phyloP scores from a whole-genome alignment of 1,284 basidiomycete species.

The Inonotus obliquus region DNA sequence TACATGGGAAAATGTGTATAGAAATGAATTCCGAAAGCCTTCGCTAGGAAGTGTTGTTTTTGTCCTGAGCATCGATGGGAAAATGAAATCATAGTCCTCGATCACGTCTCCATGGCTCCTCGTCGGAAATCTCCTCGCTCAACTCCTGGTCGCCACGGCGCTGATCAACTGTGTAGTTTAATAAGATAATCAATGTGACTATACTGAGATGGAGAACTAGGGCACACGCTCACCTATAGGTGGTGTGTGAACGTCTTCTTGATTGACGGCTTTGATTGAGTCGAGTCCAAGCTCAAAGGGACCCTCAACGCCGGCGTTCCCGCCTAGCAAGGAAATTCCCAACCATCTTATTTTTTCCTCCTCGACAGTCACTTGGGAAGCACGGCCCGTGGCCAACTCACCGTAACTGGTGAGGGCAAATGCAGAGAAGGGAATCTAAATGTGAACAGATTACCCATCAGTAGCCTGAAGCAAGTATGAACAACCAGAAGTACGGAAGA shows the following conservation, averaged over 20 bases:
- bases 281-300: slow-evolving; percentile 75
- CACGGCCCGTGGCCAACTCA: slow-evolving; percentile 55
- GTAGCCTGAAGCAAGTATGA: not conserved
- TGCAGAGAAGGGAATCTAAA: slow-evolving; percentile 74
- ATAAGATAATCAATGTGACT: not conserved
- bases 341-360: slow-evolving; percentile 72
- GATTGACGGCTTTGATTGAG: slow-evolving; percentile 57
- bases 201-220: not conserved
- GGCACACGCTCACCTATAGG: slow-evolving; percentile 32
- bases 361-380: slow-evolving; percentile 63
- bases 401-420: slow-evolving; percentile 86
- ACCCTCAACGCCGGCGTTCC: slow-evolving; percentile 65
- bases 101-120: slow-evolving; percentile 13
- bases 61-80: not conserved
- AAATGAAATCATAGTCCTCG: not conserved
- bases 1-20: slow-evolving; percentile 12
- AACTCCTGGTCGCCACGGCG: not conserved
- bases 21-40: not conserved
- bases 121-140: slow-evolving; percentile 8
- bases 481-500: not conserved
- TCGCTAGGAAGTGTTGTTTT: not conserved
- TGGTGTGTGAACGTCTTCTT: slow-evolving; percentile 41
- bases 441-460: slow-evolving; percentile 2
- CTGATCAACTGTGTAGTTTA: not conserved
- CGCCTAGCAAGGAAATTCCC: slow-evolving; percentile 80